These are phyloP conservation scores for Lactarius tabidus DNA, from an alignment of 768 basidiomycete genomes.

Conservation along the genomic window DNA sequence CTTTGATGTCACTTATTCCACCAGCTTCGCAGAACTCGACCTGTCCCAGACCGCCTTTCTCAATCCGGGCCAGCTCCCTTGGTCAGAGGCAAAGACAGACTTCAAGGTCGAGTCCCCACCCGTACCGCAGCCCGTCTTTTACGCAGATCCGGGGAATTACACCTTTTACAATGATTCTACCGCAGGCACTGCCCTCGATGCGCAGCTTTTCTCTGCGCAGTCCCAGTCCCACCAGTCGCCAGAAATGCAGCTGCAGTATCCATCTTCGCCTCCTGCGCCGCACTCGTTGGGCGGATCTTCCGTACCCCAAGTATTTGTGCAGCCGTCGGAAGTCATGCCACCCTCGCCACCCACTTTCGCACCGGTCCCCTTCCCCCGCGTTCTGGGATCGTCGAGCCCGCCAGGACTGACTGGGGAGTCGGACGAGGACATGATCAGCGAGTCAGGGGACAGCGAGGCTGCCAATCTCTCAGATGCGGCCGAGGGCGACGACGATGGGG, in stretches of 20 bases:
- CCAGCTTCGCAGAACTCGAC: conserved; percentile 18
- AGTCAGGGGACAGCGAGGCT: conserved; percentile 24
- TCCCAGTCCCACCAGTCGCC: conserved; percentile 10
- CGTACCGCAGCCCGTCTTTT: conserved; percentile 4
- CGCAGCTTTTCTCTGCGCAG: conserved; percentile 16
- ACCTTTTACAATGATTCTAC: conserved; percentile 18
- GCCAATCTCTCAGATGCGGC: conserved; percentile 14
- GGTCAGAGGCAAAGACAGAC: conserved; percentile 17
- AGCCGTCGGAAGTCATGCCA: conserved; percentile 21
- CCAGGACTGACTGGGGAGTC: conserved; percentile 22
- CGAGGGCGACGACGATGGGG: conserved; percentile 21
- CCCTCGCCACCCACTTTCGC: conserved; percentile 13
- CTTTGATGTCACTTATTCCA: conserved; percentile 15
- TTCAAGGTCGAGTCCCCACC: conserved; percentile 17
- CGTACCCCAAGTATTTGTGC: conserved; percentile 6
- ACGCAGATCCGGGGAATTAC: conserved; percentile 17
- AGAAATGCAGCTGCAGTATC: conserved; percentile 10
- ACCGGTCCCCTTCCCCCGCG: conserved; percentile 14
- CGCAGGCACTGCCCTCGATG: conserved; percentile 4
- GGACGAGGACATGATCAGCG: conserved; percentile 21
- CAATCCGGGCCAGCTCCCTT: conserved; percentile 18
- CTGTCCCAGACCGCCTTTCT: conserved; percentile 16
- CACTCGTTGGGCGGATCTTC: neutral
- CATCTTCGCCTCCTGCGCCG: neutral
- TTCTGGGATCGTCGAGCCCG: conserved; percentile 22